Base-by-base conservation (phyloP, 2,329 filamentous ascomycete genomes). In the Drechslerella stenobrocha region DNA sequence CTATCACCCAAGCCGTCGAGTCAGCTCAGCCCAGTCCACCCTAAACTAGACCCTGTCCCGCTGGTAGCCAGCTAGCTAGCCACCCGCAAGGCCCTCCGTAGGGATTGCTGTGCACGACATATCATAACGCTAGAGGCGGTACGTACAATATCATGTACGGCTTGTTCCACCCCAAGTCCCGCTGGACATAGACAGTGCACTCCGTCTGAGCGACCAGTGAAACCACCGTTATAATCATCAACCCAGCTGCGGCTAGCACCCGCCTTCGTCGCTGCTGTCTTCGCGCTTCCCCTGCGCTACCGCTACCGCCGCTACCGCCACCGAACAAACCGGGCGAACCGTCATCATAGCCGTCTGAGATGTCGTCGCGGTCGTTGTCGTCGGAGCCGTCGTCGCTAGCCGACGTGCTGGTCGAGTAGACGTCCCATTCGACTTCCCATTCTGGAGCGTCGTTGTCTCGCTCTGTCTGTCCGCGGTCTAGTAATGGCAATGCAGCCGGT, bases 351-450 rank as follows among this genome's bases (percentile, higher is more conserved):
- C 1, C 40, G 52, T n/a, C n/a, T n/a, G n/a, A n/a, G n/a, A 11
- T 5, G 28, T 11, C 28, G 11, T 11, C 28, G 28, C 28, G 5
- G 28, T 11, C 28, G 28, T 11, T 11, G 30, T 60, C 63, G 18
- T 55, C 50, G 2, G 63, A 67, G 8, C 53, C 63, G 11, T 58
- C 44, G 5, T 26, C 52, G 9, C 58, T 52, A 23, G 52, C 46
- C 3, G 63, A 56, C 15, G 44, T 56, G 40, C 47, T 42, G 13
- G 52, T 35, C 6, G 63, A 67, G 46, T 67, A 59, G 13, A 67
- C 63, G 47, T 67, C 63, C 63, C 63, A 67, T 52, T 67, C 63
- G 1, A 67, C 63, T 20, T 67, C 55, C 63, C 63, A 67, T 28
- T 24, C 40, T n/a, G 37, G 46, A 4, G 30, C 30, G 30, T 13